Base-by-base conservation (phyloP, 2,329 filamentous ascomycete species). In the Fusarium buxicola region DNA sequence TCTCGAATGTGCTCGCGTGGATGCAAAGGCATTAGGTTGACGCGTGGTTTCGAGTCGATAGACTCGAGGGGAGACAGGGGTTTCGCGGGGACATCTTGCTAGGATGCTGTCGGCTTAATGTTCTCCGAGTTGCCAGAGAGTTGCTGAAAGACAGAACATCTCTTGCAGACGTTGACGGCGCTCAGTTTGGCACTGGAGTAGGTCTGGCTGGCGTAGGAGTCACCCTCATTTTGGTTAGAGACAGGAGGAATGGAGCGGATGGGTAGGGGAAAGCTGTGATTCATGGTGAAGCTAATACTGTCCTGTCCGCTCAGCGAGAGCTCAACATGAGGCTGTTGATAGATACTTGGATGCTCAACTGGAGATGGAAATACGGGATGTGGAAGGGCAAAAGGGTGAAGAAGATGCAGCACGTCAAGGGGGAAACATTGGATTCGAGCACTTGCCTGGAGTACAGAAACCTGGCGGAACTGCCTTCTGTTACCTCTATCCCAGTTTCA, bases 281-380 rank as follows among this genome's bases (percentile, higher is more conserved):
- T 36, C 69, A 73, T 73, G 53, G 18, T 41, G 24, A 51, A 35
- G n/a, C 27, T 16, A 25, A 49, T 49, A 21, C 21, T 30, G 25
- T 34, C 43, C 43, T 47, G 16, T n/a, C 32, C 25, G 43, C 35
- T 32, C 47, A 41, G 12, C n/a, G 32, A 44, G 28, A 16, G 8
- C 18, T 44, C 32, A 39, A 10, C 21, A 38, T 18, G 34, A 36
- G 27, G 24, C 57, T 57, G 41, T 18, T 40, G 36, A 28, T 57
- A 28, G 21, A 16, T 11, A 15, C 24, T 11, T 24, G n/a, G 8
- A 46, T 25, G 43, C 13, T 47, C 30, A 35, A 35, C 25, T 15
- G 16, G 5, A 25, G 25, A 27, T 24, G 27, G 25, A 39, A 25
- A 36, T 31, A 34, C 16, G 44, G 18, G 10, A 35, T 49, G 44